A percentile compares a stretch with the other conserved stretches of the same genome.
phyloP scores from a whole-genome alignment of 192 early-diverging fungal genomes.

The Ambispora gerdemannii region DNA sequence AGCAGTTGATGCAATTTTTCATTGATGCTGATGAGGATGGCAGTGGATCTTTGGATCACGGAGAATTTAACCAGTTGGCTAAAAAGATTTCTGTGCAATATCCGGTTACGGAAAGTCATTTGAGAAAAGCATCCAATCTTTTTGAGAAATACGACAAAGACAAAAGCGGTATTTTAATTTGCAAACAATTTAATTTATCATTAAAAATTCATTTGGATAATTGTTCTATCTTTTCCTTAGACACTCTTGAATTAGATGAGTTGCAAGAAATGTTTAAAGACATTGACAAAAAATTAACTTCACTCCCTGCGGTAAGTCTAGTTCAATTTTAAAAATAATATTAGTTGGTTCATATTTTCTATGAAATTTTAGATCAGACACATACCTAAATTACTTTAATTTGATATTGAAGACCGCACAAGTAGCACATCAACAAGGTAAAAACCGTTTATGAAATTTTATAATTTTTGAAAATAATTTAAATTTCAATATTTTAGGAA shows the following conservation, averaged over 20 bases:
- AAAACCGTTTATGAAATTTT: not conserved
- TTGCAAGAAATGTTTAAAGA: constrained; percentile 46
- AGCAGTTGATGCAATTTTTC: constrained; percentile 46
- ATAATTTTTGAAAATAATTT: not conserved
- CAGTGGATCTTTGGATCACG: constrained; percentile 44
- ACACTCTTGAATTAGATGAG: constrained; percentile 52
- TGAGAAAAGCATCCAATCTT: constrained; percentile 43
- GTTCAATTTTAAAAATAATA: not conserved
- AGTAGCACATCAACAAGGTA: constrained; percentile 55
- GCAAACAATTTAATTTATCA: not conserved
- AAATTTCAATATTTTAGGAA: not conserved
- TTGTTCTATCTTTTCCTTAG: constrained; percentile 18
- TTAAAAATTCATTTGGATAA: not conserved
- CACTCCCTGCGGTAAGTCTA: constrained; percentile 51
- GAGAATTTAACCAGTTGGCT: constrained; percentile 48
- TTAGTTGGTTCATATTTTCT: constrained; percentile 19
- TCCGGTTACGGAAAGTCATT: constrained; percentile 53
- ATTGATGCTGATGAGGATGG: constrained; percentile 49
- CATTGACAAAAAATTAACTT: constrained; percentile 51
- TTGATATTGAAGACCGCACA: constrained; percentile 48
- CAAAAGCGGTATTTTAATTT: constrained; percentile 33
- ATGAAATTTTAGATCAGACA: not conserved
- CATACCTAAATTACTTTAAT: not conserved
- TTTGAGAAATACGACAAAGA: constrained; percentile 52
- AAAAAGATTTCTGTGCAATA: constrained; percentile 43